Evolutionary conservation across 2,329 filamentous ascomycete species (phyloP).

Genomic region (Xylaria sp.): DNA sequence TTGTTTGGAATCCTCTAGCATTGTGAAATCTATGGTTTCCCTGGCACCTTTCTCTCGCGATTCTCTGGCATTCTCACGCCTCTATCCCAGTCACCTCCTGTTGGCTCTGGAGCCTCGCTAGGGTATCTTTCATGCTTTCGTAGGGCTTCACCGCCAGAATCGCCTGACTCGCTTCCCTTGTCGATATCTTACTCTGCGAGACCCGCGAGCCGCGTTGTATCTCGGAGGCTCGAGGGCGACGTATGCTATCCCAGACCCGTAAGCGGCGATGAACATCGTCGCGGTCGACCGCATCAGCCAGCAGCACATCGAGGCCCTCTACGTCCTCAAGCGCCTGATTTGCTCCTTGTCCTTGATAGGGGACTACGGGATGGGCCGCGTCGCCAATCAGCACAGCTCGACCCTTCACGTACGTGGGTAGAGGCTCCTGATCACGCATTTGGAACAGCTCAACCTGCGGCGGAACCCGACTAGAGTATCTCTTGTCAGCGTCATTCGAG

Average conservation of each 20-base stretch:
- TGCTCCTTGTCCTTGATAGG: neutral
- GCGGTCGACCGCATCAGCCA: neutral
- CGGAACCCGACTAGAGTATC: neutral
- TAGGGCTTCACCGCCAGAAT: neutral
- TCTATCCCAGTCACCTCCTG: neutral
- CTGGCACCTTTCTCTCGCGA: neutral
- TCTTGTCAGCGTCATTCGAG: neutral
- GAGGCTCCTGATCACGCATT: neutral
- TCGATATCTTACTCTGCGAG: constrained; percentile 1
- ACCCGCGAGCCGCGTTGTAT: neutral
- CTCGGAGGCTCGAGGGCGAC: neutral
- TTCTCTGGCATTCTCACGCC: neutral
- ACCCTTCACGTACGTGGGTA: neutral
- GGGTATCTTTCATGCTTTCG: neutral
- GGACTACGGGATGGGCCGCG: neutral
- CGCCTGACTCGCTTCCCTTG: neutral
- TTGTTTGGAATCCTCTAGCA: no score
- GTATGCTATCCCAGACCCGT: neutral
- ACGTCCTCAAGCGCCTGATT: neutral
- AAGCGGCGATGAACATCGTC: neutral
- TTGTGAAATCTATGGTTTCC: neutral
- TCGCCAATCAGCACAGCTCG: neutral
- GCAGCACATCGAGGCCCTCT: neutral
- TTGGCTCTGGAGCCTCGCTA: neutral
- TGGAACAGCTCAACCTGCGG: neutral